phyloP scores from a whole-genome alignment of 169 alveolate species.

The Eimeria praecox region DNA sequence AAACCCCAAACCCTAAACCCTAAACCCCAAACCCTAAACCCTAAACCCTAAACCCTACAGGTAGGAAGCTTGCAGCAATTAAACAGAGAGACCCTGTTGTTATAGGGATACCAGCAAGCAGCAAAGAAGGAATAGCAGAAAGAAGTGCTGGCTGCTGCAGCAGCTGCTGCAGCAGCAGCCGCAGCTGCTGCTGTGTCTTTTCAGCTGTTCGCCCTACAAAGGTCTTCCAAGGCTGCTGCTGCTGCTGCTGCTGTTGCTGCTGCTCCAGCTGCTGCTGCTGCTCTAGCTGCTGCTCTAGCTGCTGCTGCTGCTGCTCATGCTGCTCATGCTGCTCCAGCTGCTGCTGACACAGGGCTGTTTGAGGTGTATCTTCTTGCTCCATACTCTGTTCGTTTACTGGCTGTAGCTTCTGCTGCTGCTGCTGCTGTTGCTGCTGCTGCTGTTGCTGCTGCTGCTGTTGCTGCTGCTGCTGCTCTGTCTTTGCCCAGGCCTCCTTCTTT shows the following conservation, averaged over 20 bases:
- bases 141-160: constrained; percentile 51
- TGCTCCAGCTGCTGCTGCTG: constrained; percentile 1
- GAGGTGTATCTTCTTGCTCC: neutral
- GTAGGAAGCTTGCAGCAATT: constrained; percentile 43
- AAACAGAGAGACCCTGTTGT: neutral
- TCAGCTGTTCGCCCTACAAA: neutral
- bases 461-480: neutral
- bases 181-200: constrained; percentile 49
- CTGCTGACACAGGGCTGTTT: neutral
- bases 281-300: neutral
- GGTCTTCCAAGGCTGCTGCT: constrained; percentile 7
- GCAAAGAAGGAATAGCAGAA: constrained; percentile 35
- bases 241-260: neutral
- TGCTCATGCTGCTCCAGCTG: constrained; percentile 29
- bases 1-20: constrained; percentile 13
- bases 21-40: constrained; percentile 28
- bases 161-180: constrained; percentile 39
- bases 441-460: constrained; percentile 9
- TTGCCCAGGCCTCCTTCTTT: neutral
- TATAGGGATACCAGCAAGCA: constrained; percentile 27
- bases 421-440: constrained; percentile 50
- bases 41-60: constrained; percentile 56
- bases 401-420: neutral
- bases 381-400: neutral
- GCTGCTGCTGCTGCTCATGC: constrained; percentile 2